phyloP scores from a whole-genome alignment of 352 stramenopile genomes.

The Phytophthora hibernalis region DNA sequence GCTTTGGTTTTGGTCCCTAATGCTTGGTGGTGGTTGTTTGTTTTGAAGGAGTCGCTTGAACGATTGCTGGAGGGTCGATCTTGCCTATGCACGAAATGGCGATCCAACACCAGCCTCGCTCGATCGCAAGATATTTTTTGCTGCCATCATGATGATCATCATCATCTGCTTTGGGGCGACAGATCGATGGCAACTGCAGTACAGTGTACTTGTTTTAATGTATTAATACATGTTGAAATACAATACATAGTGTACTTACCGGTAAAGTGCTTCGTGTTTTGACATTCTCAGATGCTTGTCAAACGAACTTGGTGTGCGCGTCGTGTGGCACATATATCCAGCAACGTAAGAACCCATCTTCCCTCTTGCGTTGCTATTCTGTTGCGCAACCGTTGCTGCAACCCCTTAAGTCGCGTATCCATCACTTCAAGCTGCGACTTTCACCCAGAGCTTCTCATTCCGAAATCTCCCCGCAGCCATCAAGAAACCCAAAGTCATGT shows the following conservation, averaged over 20 bases:
- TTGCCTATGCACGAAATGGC: not conserved
- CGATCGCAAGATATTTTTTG: not conserved
- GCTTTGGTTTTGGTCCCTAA: not conserved
- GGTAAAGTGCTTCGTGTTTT: not conserved
- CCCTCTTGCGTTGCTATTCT: not conserved
- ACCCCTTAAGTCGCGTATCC: not conserved
- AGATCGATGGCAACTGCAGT: too few species aligned
- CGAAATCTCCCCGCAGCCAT: constrained; percentile 2
- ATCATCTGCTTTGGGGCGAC: not conserved
- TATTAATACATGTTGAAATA: too few species aligned
- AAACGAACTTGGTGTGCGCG: not conserved
- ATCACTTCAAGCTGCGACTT: constrained; percentile 17
- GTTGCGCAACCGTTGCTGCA: not conserved
- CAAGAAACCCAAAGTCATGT: constrained; percentile 1
- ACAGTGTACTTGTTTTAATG: too few species aligned
- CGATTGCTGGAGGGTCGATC: not conserved
- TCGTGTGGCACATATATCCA: not conserved
- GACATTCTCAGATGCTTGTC: not conserved
- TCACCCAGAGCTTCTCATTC: constrained; percentile 1
- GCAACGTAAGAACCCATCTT: not conserved
- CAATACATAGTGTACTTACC: too few species aligned
- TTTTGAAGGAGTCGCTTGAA: not conserved
- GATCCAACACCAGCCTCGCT: not conserved
- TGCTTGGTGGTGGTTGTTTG: too few species aligned
- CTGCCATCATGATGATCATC: not conserved